These are phyloP conservation scores for Bretschneidera sinensis DNA, from an alignment of 345 rosid species.

Conservation along the genomic window DNA sequence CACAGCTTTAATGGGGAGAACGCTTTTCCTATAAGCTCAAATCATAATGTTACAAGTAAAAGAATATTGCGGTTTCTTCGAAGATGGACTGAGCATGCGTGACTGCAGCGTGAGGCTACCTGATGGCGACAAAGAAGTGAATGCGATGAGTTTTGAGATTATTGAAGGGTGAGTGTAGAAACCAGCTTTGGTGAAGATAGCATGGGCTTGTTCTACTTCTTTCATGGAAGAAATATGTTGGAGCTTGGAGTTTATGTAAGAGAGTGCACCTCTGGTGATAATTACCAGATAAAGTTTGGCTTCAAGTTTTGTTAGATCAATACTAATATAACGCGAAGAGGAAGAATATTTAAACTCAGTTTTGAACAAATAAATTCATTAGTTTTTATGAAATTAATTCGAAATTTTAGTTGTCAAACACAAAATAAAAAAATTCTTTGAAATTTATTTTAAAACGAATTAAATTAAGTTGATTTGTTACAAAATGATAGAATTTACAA, in stretches of 20 bases:
- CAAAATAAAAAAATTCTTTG: no score
- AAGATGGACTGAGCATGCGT: slow-evolving; percentile 23
- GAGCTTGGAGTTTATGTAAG: slow-evolving; percentile 10
- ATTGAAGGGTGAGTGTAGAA: slow-evolving; percentile 9
- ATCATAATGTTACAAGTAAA: slow-evolving; percentile 23
- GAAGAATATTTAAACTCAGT: no score
- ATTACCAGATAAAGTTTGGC: background rate
- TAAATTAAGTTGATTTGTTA: no score
- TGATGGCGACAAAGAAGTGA: slow-evolving; percentile 12
- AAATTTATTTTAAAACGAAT: no score
- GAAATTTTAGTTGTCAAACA: no score
- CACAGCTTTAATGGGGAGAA: slow-evolving; percentile 20
- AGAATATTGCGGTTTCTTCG: slow-evolving; percentile 14
- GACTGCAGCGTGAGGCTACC: slow-evolving; percentile 27
- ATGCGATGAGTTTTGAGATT: slow-evolving; percentile 22
- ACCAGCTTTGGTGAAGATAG: slow-evolving; percentile 12
- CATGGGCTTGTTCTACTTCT: slow-evolving; percentile 21
- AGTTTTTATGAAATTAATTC: no score
- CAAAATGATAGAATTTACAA: no score
- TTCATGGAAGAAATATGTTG: slow-evolving; percentile 17
- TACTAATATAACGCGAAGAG: no score
- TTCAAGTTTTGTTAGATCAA: no score
- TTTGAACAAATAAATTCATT: no score
- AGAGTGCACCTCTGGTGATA: slow-evolving; percentile 5
- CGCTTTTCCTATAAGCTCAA: slow-evolving; percentile 19